These are phyloP conservation scores for Phalaenopsis aphrodite DNA, from an alignment of 106 monocot species.

Conservation along the genomic window DNA sequence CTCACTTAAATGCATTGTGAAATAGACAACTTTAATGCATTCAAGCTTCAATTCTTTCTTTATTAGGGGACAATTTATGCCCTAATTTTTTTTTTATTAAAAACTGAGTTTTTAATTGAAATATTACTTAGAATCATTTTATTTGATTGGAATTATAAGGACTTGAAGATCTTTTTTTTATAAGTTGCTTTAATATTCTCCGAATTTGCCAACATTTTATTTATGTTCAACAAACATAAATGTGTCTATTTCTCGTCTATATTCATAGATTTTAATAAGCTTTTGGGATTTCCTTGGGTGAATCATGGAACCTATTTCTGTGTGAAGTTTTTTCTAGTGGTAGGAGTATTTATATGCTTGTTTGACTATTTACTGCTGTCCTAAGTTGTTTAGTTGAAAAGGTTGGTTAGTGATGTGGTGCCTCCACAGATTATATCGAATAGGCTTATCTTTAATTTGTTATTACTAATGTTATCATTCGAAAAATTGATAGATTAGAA, in stretches of 20 bases:
- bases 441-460: no score
- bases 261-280: neutral
- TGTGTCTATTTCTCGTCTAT: neutral
- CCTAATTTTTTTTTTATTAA: no score
- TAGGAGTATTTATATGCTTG: neutral
- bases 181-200: no score
- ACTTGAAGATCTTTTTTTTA: no score
- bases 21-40: no score
- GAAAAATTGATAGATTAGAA: neutral
- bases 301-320: neutral
- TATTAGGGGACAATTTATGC: no score
- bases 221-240: neutral
- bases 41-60: no score
- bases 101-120: no score
- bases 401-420: neutral
- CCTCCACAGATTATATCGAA: neutral
- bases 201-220: no score
- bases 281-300: neutral
- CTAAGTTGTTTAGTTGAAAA: neutral
- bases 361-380: neutral
- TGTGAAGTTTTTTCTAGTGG: neutral
- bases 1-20: no score
- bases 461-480: no score
- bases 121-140: neutral
- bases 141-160: neutral